A percentile compares a stretch with the other conserved stretches of the same genome.
phyloP scores from a whole-genome alignment of 2,329 filamentous ascomycete species.

The Xylaria sp. region DNA sequence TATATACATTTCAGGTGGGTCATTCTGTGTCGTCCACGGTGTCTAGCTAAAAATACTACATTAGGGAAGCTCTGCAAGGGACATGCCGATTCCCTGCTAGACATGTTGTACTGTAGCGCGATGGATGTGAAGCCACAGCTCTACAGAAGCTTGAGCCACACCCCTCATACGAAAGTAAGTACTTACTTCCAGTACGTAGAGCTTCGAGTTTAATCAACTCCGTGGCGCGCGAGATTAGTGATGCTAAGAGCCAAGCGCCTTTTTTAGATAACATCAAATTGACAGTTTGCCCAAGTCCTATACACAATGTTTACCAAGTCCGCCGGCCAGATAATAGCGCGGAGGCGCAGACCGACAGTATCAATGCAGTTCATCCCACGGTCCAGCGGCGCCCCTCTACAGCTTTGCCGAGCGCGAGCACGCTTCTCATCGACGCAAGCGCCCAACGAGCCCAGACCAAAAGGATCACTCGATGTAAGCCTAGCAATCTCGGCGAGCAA shows the following conservation, averaged over 20 bases:
- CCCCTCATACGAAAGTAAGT: neutral
- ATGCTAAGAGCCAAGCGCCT: neutral
- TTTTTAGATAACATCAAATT: neutral
- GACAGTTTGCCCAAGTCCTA: neutral
- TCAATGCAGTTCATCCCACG: constrained; percentile 1
- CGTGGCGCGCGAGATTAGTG: neutral
- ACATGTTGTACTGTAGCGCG: no score
- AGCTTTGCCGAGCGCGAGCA: constrained; percentile 13
- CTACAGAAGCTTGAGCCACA: neutral
- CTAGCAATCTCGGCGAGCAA: neutral
- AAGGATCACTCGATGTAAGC: constrained; percentile 29
- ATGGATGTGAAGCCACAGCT: constrained; percentile 14
- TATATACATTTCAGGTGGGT: neutral
- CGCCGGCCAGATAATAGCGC: constrained; percentile 11
- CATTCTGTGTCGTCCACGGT: no score
- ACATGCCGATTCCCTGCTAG: constrained; percentile 20
- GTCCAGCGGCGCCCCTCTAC: constrained; percentile 9
- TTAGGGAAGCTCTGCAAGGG: constrained; percentile 21
- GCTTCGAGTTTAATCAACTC: no score
- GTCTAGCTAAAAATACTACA: neutral
- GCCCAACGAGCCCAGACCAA: constrained; percentile 8
- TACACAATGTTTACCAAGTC: constrained; percentile 15
- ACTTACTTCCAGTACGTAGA: neutral
- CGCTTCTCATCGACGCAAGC: constrained; percentile 32
- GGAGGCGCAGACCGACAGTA: constrained; percentile 22